Evolutionary conservation across 2,329 filamentous ascomycete genomes (phyloP).

Genomic region (Colletotrichum destructivum): DNA sequence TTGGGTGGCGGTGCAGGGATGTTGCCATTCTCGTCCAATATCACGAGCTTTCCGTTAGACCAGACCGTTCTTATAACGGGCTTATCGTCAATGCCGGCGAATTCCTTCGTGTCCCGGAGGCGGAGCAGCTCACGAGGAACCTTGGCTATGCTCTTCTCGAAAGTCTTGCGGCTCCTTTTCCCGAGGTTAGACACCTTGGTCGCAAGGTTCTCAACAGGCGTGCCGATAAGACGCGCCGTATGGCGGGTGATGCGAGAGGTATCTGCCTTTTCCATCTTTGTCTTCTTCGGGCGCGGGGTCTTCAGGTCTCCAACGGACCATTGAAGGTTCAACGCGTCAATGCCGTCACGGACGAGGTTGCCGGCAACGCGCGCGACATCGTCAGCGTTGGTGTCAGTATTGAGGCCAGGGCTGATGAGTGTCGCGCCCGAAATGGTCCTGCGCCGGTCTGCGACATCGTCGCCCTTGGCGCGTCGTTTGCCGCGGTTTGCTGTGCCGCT

Average conservation of each 20-base stretch:
- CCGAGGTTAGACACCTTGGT: slow-evolving; percentile 68
- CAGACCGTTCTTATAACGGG: slow-evolving; percentile 73
- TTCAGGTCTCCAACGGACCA: slow-evolving; percentile 58
- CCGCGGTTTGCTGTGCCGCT: slow-evolving; percentile 74
- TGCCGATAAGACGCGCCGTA: slow-evolving; percentile 61
- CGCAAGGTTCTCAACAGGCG: slow-evolving; percentile 60
- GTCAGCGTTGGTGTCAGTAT: slow-evolving; percentile 44
- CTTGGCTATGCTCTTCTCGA: slow-evolving; percentile 63
- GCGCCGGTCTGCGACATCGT: slow-evolving; percentile 60
- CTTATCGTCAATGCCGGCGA: slow-evolving; percentile 69
- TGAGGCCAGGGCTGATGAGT: slow-evolving; percentile 43
- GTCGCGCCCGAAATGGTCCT: slow-evolving; percentile 63
- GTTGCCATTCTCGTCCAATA: slow-evolving; percentile 58
- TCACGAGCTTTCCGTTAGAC: slow-evolving; percentile 76
- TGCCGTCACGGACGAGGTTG: slow-evolving; percentile 53
- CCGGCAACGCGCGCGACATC: slow-evolving; percentile 44
- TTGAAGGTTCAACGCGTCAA: slow-evolving; percentile 63
- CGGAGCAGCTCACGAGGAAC: slow-evolving; percentile 71
- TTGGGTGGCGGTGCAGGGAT: slow-evolving; percentile 48
- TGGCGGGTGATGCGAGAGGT: slow-evolving; percentile 56
- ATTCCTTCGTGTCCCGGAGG: slow-evolving; percentile 76
- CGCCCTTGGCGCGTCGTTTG: slow-evolving; percentile 68
- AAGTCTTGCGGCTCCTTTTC: slow-evolving; percentile 72
- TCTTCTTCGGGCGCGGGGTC: slow-evolving; percentile 52
- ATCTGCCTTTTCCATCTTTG: slow-evolving; percentile 52